Base-by-base conservation (phyloP, 2,329 filamentous ascomycete species). In the Parastagonospora nodorum region DNA sequence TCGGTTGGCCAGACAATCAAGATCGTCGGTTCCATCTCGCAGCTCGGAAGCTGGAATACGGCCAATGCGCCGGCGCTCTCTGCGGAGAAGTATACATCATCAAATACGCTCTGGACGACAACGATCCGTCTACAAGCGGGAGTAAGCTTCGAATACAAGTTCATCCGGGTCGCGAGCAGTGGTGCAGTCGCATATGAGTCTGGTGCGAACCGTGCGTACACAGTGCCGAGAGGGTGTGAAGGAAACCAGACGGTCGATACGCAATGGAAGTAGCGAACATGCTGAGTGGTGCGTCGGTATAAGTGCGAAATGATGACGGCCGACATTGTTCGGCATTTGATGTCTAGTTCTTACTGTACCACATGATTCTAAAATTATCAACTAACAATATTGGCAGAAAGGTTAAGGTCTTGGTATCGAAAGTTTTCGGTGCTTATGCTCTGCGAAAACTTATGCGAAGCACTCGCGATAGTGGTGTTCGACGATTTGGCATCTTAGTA, bases 1-100 rank as follows among this genome's bases (percentile, higher is more conserved):
- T 75, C 76, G 42, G 77, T 69, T 45, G 80, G 80, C 8, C 78
- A 82, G 64, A 80, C 78, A 27, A 54, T 82, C 19, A 78, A 77
- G 45, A 61, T 82, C 4, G 66, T 69, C 0, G 80, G 80, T 27
- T 76, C 74, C 40, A 71, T 74, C 2, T 48, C 71, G 0, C 74
- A 77, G 38, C 64, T 82, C 1, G 79, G 79, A 2, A 64, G 53
- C 16, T 81, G 79, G 78, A 66, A 77, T 27, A 56, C 77, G 3
- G 67, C 64, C 4, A 63, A 65, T 41, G 74, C 74, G 5, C 69
- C 72, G 56, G 72, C 74, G 5, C 63, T 82, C 24, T 68, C 70
- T 31, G 74, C 78, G 0, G 65, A 67, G 5, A 66, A 70, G 32
- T 82, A 82, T 60, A 78, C 78, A 0, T 38, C 57, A 1, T 59